These are phyloP conservation scores for Scutellaria baicalensis DNA, from an alignment of 257 asterid species.

Conservation along the genomic window DNA sequence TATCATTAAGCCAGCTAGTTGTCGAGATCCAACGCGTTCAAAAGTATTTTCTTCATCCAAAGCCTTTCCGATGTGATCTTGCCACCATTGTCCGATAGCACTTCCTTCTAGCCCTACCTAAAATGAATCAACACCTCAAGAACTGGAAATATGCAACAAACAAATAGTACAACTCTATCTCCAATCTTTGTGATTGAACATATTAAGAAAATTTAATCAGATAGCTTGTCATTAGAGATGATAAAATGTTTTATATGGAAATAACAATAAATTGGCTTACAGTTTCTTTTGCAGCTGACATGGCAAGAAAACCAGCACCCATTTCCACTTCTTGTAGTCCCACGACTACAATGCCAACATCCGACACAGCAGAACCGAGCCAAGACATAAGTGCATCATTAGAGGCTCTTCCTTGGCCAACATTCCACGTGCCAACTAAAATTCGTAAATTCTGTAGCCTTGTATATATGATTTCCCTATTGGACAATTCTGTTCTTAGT, in stretches of 20 bases:
- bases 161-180: background rate
- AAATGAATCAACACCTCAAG: conserved; percentile 16
- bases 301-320: conserved; percentile 99
- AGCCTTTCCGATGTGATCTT: conserved; percentile 75
- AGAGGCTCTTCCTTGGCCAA: conserved; percentile 91
- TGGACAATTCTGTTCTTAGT: conserved; percentile 45
- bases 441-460: conserved; percentile 47
- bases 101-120: conserved; percentile 99
- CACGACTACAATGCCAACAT: conserved; percentile 80
- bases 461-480: conserved; percentile 44
- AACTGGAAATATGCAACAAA: background rate
- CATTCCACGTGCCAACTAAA: conserved; percentile 94
- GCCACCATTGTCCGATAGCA: conserved; percentile 97
- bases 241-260: too few species aligned
- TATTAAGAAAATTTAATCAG: too few species aligned
- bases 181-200: too few species aligned
- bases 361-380: conserved; percentile 66
- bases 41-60: conserved; percentile 78
- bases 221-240: too few species aligned
- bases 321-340: conserved; percentile 97
- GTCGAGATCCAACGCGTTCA: conserved; percentile 91
- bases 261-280: conserved; percentile 32
- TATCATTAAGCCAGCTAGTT: conserved; percentile 84
- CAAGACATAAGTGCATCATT: conserved; percentile 83
- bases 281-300: conserved; percentile 99